These are phyloP conservation scores for Ustilago shanxiensis DNA, from an alignment of 1,284 basidiomycete species.

Conservation along the genomic window DNA sequence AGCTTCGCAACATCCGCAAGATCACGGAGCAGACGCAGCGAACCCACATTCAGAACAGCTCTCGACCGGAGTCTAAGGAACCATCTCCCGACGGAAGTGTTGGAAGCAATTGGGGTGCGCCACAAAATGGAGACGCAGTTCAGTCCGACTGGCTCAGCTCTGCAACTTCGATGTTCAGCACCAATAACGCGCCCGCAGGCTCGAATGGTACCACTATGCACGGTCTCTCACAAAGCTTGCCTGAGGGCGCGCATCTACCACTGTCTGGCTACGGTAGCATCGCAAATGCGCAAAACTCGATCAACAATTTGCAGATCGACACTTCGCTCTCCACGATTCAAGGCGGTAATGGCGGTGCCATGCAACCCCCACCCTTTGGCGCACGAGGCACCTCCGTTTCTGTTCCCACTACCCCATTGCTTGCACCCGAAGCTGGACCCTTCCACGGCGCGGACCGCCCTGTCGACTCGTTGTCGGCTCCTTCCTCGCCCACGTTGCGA, in stretches of 20 bases:
- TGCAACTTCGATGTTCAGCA: conserved; percentile 22
- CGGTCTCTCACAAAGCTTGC: conserved; percentile 26
- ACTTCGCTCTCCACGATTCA: conserved; percentile 26
- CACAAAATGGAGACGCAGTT: conserved; percentile 1
- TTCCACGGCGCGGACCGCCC: conserved; percentile 41
- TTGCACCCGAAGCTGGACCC: conserved; percentile 38
- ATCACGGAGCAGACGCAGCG: conserved; percentile 50
- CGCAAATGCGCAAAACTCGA: conserved; percentile 13
- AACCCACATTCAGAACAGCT: conserved; percentile 46
- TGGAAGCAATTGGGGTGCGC: conserved; percentile 12
- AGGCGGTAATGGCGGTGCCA: background rate
- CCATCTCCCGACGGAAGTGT: conserved; percentile 38
- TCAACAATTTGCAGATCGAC: conserved; percentile 26
- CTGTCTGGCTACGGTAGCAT: conserved; percentile 26
- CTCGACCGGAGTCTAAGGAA: conserved; percentile 31
- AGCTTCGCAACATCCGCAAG: conserved; percentile 42
- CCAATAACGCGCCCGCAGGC: background rate
- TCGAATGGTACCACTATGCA: background rate
- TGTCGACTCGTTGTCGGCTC: conserved; percentile 50
- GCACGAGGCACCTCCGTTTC: conserved; percentile 39
- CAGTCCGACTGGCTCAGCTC: conserved; percentile 41
- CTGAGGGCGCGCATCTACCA: conserved; percentile 40
- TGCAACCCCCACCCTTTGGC: conserved; percentile 39
- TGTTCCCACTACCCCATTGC: conserved; percentile 43
- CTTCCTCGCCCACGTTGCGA: conserved; percentile 43